Base-by-base conservation (phyloP, 2,329 filamentous ascomycete genomes). In the Aspergillus vadensis region DNA sequence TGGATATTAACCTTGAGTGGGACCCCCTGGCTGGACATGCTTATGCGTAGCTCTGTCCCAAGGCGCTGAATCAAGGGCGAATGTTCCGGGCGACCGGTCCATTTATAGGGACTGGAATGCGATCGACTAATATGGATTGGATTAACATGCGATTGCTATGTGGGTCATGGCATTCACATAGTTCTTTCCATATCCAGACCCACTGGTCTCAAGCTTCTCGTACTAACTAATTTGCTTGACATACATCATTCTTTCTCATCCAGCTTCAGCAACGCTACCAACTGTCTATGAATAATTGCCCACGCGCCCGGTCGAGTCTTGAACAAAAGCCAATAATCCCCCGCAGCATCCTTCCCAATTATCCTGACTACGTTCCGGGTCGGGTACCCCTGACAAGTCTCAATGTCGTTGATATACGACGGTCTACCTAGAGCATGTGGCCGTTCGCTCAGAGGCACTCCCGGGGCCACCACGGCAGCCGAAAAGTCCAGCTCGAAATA, bases 401-500 rank as follows among this genome's bases (percentile, higher is more conserved):
- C 55, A 14, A 53, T 56, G 25, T 47, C 39, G 17, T 54, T 55
- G 38, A 67, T 25, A 52, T 59, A 61, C 2, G 63, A 66, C 19
- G 65, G 63, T 36, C 55, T 56, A 9, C 63, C 64, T 7, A 49
- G 14, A 10, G 17, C 25, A 50, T 61, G 58, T 4, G 58, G 52
- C 12, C 61, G 27, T 32, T 58, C 25, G 12, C 19, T 19, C 25
- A 43, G 9, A 12, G 59, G 52, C 19, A 50, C 38, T 15, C 59
- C 59, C 1, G 25, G 4, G 65, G 43, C 53, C 30, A 67, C 21
- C 48, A 74, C 32, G 15, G 70, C 65, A 17, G 58, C 49, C 49
- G 70, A 69, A 51, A 82, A 81, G 64, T 81, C 77, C 12, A 69
- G 63, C 2, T 72, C 65, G 48, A 73, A 76, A 23, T 81, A 67